Evolutionary conservation across 345 rosid species (phyloP), one percentile per base, ranked within the genome.

Genomic region (Eucalyptus tenuipes): DNA sequence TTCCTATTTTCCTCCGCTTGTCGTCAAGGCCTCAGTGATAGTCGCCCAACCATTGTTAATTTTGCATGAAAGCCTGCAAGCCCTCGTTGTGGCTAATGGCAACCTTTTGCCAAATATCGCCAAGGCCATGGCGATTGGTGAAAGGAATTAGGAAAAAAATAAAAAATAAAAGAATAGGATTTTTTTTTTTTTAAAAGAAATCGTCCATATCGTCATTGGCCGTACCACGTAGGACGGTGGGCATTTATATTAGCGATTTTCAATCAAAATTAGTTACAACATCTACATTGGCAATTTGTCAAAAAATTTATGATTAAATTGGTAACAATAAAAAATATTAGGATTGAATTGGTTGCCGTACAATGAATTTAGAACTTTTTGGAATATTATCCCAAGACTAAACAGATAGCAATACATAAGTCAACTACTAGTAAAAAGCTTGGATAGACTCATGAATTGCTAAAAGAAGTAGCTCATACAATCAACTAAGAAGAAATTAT

Each of bases 181-280:
- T n/a, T n/a, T n/a, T n/a, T n/a, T n/a, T n/a, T n/a, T n/a, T n/a
- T n/a, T n/a, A n/a, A 55, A 55, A 55, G 29, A 55, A 55, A 55
- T 55, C 0, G 1, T 55, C 29, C 61, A 55, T 55, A 55, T 9
- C 1, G 12, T 6, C 27, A 24, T 24, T 55, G 61, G 3, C 4
- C 1, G 1, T 55, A 24, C 0, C 61, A 55, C 0, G 0, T 55
- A 9, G 13, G 29, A 4, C 0, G 61, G 6, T 55, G 27, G 12
- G 29, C 61, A 55, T 9, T 55, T 24, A 55, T 9, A 24, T 22
- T 55, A 0, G 29, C 0, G 0, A 55, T 55, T 55, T 55, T 24
- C 27, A 55, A 20, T 24, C 61, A 55, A 55, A 20, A 55, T 22
- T 55, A 12, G 27, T 5, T 9, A 24, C 5, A 22, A 55, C 20